A percentile compares a stretch with the other conserved stretches of the same genome.
Evolutionary conservation across 148 eudicot genomes (phyloP).

Genomic region (Chenopodium berlandieri): DNA sequence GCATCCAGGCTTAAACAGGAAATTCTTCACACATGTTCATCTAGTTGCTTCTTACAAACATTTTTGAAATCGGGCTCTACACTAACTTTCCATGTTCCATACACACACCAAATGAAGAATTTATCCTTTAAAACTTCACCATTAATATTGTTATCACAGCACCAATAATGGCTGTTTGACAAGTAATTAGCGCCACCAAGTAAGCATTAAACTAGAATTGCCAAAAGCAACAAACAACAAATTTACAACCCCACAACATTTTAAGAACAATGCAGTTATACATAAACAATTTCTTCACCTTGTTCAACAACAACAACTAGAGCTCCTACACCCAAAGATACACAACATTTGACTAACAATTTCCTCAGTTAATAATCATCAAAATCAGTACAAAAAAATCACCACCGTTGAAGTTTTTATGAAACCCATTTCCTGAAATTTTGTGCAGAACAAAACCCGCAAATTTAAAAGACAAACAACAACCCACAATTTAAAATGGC

Average conservation of each 20-base stretch:
- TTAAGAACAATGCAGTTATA: neutral
- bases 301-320: neutral
- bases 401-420: no score
- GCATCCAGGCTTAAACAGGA: neutral
- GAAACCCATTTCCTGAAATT: neutral
- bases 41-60: neutral
- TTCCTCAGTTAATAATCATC: neutral
- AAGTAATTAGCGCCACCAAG: neutral
- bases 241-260: neutral
- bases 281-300: neutral
- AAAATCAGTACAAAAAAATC: neutral
- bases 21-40: neutral
- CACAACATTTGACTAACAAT: neutral
- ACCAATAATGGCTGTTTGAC: no score
- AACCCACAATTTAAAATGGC: neutral
- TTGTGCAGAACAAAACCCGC: neutral
- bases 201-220: neutral
- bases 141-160: no score
- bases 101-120: no score
- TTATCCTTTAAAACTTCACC: no score
- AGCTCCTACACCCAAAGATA: no score
- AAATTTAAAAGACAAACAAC: neutral
- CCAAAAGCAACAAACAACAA: neutral
- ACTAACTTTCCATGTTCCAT: no score
- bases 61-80: no score